Conservation (phyloP, 192 early-diverging fungal species). For the Obelidium mucronatum region DNA sequence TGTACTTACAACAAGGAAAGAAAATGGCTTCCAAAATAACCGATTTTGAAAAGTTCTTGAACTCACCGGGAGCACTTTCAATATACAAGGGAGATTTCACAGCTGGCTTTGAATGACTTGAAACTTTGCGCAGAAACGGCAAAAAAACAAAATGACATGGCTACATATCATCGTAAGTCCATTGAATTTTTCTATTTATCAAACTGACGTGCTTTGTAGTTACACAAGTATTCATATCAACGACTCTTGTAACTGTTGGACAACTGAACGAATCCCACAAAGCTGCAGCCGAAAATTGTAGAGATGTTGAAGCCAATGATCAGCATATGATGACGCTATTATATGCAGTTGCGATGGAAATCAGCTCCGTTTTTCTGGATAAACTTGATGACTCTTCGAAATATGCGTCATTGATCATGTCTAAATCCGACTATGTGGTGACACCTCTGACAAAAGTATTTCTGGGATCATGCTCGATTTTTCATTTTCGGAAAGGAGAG, state of each 20-base stretch:
- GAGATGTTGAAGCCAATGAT: constrained; percentile 15
- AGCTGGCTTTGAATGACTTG: constrained; percentile 2
- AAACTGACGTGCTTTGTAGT: background rate
- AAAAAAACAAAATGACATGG: constrained; percentile 15
- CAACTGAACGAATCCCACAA: constrained; percentile 24
- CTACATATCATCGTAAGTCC: constrained; percentile 20
- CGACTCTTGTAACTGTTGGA: constrained; percentile 9
- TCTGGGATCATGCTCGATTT: constrained; percentile 8
- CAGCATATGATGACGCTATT: constrained; percentile 25
- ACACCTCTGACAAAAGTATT: constrained; percentile 21
- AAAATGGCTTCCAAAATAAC: constrained; percentile 1
- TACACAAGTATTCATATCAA: constrained; percentile 27
- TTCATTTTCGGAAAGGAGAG: constrained; percentile 22
- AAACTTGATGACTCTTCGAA: constrained; percentile 17
- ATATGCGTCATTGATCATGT: constrained; percentile 3
- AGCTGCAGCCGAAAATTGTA: constrained; percentile 7
- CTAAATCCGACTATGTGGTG: constrained; percentile 21
- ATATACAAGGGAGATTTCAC: constrained; percentile 27
- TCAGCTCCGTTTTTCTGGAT: constrained; percentile 15
- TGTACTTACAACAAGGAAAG: constrained; percentile 31
- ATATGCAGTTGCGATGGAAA: constrained; percentile 3
- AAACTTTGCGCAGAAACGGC: constrained; percentile 12
- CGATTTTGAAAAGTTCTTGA: constrained; percentile 17
- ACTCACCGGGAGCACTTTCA: constrained; percentile 3
- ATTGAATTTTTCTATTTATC: background rate